Evolutionary conservation across 345 rosid species (phyloP).

Genomic region (Xanthoceras sorbifolium): DNA sequence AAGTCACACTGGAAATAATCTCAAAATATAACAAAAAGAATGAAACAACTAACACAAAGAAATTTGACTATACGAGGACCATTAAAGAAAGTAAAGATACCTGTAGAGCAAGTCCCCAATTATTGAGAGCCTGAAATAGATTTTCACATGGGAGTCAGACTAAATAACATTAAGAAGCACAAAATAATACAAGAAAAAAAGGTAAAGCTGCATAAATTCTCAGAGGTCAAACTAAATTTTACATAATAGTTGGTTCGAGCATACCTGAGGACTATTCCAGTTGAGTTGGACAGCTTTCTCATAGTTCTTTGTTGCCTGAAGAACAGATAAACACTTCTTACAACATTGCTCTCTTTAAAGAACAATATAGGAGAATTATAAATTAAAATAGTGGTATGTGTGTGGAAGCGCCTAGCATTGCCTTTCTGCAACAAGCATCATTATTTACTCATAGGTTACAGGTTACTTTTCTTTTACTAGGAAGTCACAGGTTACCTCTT

Average conservation of each 20-base stretch:
- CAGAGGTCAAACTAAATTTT: constrained; percentile 11
- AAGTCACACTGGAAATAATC: background rate
- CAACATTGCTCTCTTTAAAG: background rate
- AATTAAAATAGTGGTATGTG: background rate
- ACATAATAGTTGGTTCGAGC: constrained; percentile 8
- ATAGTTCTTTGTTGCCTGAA: constrained; percentile 92
- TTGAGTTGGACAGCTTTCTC: constrained; percentile 95
- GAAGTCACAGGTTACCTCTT: too few species aligned
- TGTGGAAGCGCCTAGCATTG: background rate
- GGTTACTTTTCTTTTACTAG: background rate
- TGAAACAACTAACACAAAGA: background rate
- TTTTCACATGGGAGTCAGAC: constrained; percentile 22
- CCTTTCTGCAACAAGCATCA: background rate
- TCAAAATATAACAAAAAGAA: background rate
- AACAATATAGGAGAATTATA: background rate
- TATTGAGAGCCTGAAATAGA: constrained; percentile 83
- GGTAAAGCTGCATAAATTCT: background rate
- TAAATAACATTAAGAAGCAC: constrained; percentile 3
- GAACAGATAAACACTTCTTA: constrained; percentile 20
- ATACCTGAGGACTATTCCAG: constrained; percentile 99
- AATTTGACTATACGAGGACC: background rate
- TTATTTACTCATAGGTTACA: background rate
- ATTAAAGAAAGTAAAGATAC: constrained; percentile 34
- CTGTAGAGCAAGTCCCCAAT: constrained; percentile 99
- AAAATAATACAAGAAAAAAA: background rate